Percentiles rank a stretch among this genome's conserved stretches.
phyloP scores from a whole-genome alignment of 192 early-diverging fungal genomes.

The Chytriomyces sp. region DNA sequence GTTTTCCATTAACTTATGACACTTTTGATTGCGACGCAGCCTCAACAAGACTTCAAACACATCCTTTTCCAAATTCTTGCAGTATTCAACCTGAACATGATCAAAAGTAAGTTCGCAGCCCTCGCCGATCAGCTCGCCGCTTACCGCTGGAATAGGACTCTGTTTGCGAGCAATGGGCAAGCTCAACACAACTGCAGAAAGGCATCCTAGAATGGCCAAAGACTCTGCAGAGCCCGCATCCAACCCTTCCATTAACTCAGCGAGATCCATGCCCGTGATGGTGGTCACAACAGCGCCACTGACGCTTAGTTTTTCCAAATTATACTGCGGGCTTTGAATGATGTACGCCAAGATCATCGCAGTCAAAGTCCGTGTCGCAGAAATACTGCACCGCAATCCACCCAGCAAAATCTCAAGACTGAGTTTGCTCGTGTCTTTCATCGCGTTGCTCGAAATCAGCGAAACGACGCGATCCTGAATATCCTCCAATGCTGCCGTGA shows the following conservation, averaged over 20 bases:
- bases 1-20: background rate
- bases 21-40: background rate
- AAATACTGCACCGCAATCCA: background rate
- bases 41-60: constrained; percentile 11
- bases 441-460: constrained; percentile 9
- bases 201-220: background rate
- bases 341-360: background rate
- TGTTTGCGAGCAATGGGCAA: background rate
- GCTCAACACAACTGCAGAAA: background rate
- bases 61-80: constrained; percentile 1
- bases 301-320: background rate
- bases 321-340: constrained; percentile 15
- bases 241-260: background rate
- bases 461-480: background rate
- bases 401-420: background rate
- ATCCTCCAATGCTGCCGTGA: background rate
- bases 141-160: background rate
- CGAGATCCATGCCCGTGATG: background rate
- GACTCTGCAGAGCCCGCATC: background rate
- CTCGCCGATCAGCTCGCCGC: no score
- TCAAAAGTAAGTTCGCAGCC: background rate
- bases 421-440: background rate
- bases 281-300: background rate
- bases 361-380: background rate
- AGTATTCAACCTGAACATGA: background rate